Evolutionary conservation across 139 green algal species (phyloP).

Genomic region (Chlamydomonas incerta): DNA sequence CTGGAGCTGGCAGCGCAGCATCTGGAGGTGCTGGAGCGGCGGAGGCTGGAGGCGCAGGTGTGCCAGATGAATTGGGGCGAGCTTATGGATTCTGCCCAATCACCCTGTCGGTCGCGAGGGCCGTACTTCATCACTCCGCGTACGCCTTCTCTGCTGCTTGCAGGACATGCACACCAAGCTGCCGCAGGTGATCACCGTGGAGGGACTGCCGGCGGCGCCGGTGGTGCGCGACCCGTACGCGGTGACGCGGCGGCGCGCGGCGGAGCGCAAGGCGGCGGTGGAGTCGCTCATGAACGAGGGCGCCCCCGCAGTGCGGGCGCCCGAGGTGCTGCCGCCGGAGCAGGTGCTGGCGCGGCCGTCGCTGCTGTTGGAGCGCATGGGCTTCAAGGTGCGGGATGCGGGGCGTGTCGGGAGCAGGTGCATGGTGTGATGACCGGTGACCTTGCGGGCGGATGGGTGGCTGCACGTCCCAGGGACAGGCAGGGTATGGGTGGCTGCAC

Average conservation of each 20-base stretch:
- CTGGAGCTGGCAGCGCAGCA: neutral
- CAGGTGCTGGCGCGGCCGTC: neutral
- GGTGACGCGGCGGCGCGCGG: neutral
- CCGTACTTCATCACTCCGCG: no score
- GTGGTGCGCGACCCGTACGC: neutral
- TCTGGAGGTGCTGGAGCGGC: slow-evolving; percentile 2
- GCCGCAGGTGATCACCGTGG: neutral
- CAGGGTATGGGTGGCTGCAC: no score
- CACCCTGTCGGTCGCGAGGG: no score
- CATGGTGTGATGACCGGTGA: no score
- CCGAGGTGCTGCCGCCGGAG: slow-evolving; percentile 2
- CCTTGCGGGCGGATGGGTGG: no score
- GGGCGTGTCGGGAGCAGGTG: neutral
- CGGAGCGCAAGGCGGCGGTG: slow-evolving; percentile 12
- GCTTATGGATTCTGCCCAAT: no score
- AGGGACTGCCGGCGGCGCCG: neutral
- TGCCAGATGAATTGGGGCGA: neutral
- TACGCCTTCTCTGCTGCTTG: no score
- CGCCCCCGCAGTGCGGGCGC: neutral
- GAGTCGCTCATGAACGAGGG: neutral
- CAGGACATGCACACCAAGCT: slow-evolving; percentile 9
- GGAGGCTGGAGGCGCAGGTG: slow-evolving; percentile 7
- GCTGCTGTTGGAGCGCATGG: neutral
- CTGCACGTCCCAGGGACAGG: no score
- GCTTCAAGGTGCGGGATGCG: slow-evolving; percentile 21